Base-by-base conservation (phyloP, 306 rosid genomes). In the Malus fusca region DNA sequence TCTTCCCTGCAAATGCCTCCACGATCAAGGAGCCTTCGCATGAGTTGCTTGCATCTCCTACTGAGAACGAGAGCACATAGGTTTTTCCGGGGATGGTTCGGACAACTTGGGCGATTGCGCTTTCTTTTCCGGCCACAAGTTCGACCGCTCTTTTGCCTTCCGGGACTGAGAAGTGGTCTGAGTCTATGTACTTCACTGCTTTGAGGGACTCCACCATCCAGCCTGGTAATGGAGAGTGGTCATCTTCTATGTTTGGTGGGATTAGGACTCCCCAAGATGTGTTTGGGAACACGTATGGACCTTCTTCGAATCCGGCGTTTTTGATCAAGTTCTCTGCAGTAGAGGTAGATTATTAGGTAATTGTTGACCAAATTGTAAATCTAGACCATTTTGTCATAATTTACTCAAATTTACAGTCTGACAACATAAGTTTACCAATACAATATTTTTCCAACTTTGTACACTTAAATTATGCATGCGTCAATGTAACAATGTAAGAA, bases 141-240 rank as follows among this genome's bases (percentile, higher is more conserved):
- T 96, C 99, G 15, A 96, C 90, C 0, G 97, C 99, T 37, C 97
- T 82, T 43, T 74, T 84, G 2, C 96, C 98, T 63, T 88, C 74
- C 0, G 99, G 99, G 3, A 96, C 93, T 0, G 97, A 89, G 88
- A 88, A 96, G 43, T 96, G 97, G 17, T 44, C 73, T 1, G 96
- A 87, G 81, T 96, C 99, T 53, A 96, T 85, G 93, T 92, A 96
- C 44, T 84, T 90, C 59, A 96, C 99, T n/a, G 99, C 99, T 62
- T 96, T 96, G 15, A 96, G 83, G 11, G 99, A 96, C 60, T 96
- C 99, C 9, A 96, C 98, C 97, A 89, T 96, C 99, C 99, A 96
- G 4, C 95, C 96, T 2, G 99, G 99, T 25, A 96, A 52, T 2
- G 99, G 98, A 1, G 99, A 96, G 79, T 96, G 98, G 72, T 89